Conservation (phyloP, 164 flowering plant species). For the Hamamelis virginiana region DNA sequence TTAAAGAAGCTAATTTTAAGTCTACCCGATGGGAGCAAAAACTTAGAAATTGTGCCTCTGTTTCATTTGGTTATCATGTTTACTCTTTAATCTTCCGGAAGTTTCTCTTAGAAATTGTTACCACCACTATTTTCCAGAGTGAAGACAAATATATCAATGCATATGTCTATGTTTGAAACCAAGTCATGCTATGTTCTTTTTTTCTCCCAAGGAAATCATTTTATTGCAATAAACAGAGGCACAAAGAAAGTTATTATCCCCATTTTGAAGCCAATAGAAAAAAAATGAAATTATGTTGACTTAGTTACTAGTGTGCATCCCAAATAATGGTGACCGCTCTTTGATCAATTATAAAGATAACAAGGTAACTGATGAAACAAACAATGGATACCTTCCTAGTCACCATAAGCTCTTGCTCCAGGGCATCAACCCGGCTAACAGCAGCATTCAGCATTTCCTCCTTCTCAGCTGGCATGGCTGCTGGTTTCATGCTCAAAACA, state of each 20-base stretch:
- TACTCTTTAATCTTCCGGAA: no score
- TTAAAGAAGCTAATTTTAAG: no score
- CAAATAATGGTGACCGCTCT: background rate
- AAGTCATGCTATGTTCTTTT: background rate
- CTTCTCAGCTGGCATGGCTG: constrained; percentile 45
- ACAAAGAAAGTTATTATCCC: background rate
- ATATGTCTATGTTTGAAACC: no score
- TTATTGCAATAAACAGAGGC: background rate
- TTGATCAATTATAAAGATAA: background rate
- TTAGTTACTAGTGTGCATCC: background rate
- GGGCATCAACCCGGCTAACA: constrained; percentile 33
- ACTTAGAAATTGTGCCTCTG: no score
- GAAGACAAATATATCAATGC: no score
- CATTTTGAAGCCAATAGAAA: background rate
- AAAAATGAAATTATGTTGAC: background rate
- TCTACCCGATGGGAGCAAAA: no score
- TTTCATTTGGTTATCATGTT: no score
- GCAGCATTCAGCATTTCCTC: constrained; percentile 57
- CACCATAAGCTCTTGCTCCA: constrained; percentile 53
- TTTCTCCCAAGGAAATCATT: background rate
- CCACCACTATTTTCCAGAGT: no score
- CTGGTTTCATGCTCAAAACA: constrained; percentile 35
- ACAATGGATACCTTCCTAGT: constrained; percentile 44
- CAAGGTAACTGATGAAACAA: background rate
- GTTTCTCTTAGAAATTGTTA: no score